Base-by-base conservation (phyloP, 108 stramenopile genomes). In the Nitzschia sp. region DNA sequence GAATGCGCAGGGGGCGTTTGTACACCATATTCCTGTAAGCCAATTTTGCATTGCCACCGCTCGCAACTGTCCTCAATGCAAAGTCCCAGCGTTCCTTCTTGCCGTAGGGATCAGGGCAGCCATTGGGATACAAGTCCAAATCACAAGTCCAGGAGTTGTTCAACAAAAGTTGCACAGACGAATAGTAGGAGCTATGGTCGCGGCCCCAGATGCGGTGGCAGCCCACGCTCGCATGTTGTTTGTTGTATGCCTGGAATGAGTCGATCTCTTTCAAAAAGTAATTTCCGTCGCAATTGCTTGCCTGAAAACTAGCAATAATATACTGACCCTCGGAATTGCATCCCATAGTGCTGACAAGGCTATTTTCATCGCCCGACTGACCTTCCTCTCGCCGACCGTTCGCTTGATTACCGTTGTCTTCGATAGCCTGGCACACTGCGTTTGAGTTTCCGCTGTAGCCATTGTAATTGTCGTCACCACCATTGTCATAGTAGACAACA, bases 51-150 rank as follows among this genome's bases (percentile, higher is more conserved):
- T 71, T 66, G 13, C 55, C 61, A 4, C 69, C 69, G 19, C 45
- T 33, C 17, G 38, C 27, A 31, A 57, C 57, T 26, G 61, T 44
- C 34, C 62, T 26, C 26, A 80, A 25, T 16, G 68, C 72, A 32
- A 32, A 44, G 25, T 53, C 35, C 15, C 68, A 77, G 11, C 48
- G 41, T 35, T 30, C 58, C 48, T 78, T 76, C n/a, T 45, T n/a
- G 9, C 76, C 73, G 48, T 73, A 73, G 1, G 84, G 84, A 71
- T 85, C 84, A 2, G 84, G 84, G 57, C 84, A 85, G 34, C 65
- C 65, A 41, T 80, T 57, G 48, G 78, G 80, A 69, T 77, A 85
- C 44, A 74, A 45, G 31, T 63, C 30, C 0, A 79, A 26, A 67
- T 80, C 79, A 58, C 84, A 85, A 21, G 78, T 65, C 69, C 78